A percentile compares a stretch with the other conserved stretches of the same genome.
These are phyloP conservation scores for Aspergillus biplanus DNA, from an alignment of 495 filamentous ascomycete genomes.

Conservation along the genomic window DNA sequence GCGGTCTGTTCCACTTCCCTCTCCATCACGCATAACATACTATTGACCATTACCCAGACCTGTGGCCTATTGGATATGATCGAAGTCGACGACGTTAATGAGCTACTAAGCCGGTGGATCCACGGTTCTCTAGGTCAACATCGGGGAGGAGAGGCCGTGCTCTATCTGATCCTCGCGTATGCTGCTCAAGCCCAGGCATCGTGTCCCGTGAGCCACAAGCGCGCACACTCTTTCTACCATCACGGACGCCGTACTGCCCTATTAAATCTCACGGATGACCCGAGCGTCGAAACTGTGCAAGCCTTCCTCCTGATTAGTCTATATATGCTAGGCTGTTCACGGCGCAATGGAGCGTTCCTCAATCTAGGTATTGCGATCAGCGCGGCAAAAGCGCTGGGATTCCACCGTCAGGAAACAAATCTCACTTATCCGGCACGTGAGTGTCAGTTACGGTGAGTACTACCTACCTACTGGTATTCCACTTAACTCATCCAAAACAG, in stretches of 20 bases:
- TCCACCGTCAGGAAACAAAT: slow-evolving; percentile 6
- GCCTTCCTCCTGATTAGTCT: slow-evolving; percentile 9
- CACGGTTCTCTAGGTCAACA: not conserved
- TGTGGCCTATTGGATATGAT: not conserved
- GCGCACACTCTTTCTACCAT: slow-evolving; percentile 6
- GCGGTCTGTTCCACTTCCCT: not conserved
- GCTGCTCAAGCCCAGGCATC: slow-evolving; percentile 3
- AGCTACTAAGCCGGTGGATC: not conserved
- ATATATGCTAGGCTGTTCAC: slow-evolving; percentile 6
- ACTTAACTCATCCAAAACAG: not conserved
- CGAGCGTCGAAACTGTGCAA: slow-evolving; percentile 4
- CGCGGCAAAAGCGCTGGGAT: slow-evolving; percentile 5
- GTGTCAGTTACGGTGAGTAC: not conserved
- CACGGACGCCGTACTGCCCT: slow-evolving; percentile 5
- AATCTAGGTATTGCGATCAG: slow-evolving; percentile 6
- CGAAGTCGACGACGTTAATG: not conserved
- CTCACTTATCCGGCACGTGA: not conserved
- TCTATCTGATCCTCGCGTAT: slow-evolving; percentile 5
- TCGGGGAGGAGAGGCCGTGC: slow-evolving; percentile 1
- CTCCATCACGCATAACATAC: not conserved
- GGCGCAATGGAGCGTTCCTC: not conserved
- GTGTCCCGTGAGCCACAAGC: not conserved
- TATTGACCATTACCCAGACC: not conserved
- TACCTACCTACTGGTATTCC: not conserved
- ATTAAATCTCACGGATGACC: slow-evolving; percentile 3